Conservation (phyloP, 371 early-diverging fungal species). For the Mucor racemosus region DNA sequence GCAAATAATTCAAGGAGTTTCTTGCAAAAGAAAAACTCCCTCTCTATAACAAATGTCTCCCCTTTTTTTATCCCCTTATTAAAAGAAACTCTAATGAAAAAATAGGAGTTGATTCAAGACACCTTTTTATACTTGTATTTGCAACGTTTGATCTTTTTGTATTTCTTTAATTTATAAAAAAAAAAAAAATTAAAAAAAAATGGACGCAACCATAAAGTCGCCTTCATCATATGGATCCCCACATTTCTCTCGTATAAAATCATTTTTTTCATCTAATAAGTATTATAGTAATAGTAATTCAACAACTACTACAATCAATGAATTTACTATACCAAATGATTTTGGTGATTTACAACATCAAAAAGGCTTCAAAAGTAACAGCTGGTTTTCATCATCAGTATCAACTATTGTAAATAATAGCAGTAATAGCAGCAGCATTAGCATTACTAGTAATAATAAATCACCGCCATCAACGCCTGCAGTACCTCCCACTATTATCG, state of each 20-base stretch:
- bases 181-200: not conserved
- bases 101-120: slow-evolving; percentile 8
- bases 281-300: not conserved
- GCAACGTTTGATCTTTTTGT: slow-evolving; percentile 5
- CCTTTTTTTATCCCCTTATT: slow-evolving; percentile 8
- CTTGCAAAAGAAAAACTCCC: not conserved
- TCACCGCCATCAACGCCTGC: slow-evolving; percentile 11
- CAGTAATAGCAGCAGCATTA: slow-evolving; percentile 7
- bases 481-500: not conserved
- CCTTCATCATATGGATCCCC: slow-evolving; percentile 34
- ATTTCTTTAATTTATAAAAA: slow-evolving; percentile 3
- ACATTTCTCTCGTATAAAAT: slow-evolving; percentile 30
- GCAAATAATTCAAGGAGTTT: slow-evolving; percentile 2
- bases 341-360: slow-evolving; percentile 31
- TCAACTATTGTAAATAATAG: not conserved
- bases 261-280: slow-evolving; percentile 14
- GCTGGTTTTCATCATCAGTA: slow-evolving; percentile 27
- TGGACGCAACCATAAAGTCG: slow-evolving; percentile 24
- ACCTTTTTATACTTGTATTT: not conserved
- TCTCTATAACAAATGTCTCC: not conserved
- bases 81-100: slow-evolving; percentile 12
- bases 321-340: slow-evolving; percentile 28
- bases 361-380: slow-evolving; percentile 24
- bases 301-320: slow-evolving; percentile 9
- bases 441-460: not conserved